Conservation (phyloP, 441 rosid species). For the Macaranga tanarius region DNA sequence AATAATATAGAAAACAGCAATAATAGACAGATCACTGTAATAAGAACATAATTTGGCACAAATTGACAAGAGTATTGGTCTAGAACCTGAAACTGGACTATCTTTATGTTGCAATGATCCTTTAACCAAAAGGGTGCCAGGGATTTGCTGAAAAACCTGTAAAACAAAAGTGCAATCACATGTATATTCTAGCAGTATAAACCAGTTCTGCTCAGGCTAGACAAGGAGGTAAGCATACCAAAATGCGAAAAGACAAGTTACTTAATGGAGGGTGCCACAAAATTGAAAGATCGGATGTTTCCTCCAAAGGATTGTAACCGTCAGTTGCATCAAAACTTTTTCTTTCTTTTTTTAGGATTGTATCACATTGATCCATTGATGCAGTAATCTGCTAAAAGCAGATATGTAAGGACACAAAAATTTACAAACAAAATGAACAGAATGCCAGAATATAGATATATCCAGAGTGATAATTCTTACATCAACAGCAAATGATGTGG, state of each 20-base stretch:
- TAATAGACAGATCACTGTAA: background rate
- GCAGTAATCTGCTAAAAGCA: constrained; percentile 56
- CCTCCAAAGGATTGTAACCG: constrained; percentile 27
- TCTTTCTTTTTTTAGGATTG: constrained; percentile 41
- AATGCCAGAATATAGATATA: constrained; percentile 7
- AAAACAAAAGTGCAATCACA: constrained; percentile 19
- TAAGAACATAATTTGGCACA: background rate
- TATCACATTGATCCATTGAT: constrained; percentile 54
- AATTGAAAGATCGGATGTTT: constrained; percentile 28
- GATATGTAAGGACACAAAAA: constrained; percentile 28
- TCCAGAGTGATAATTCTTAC: constrained; percentile 42
- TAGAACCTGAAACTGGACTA: constrained; percentile 53
- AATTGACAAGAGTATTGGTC: background rate
- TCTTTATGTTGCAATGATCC: constrained; percentile 66
- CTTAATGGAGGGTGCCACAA: constrained; percentile 30
- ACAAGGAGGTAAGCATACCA: constrained; percentile 37
- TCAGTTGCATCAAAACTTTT: constrained; percentile 32
- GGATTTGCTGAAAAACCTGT: constrained; percentile 81
- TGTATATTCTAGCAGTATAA: constrained; percentile 2
- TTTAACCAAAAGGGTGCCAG: constrained; percentile 78
- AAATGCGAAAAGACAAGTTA: constrained; percentile 47
- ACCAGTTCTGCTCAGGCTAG: constrained; percentile 1
- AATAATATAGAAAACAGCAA: background rate
- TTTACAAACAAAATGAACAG: constrained; percentile 4
- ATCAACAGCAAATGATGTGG: constrained; percentile 56